These are phyloP conservation scores for Annulohypoxylon maeteangense DNA, from an alignment of 495 filamentous ascomycete species.

Conservation along the genomic window DNA sequence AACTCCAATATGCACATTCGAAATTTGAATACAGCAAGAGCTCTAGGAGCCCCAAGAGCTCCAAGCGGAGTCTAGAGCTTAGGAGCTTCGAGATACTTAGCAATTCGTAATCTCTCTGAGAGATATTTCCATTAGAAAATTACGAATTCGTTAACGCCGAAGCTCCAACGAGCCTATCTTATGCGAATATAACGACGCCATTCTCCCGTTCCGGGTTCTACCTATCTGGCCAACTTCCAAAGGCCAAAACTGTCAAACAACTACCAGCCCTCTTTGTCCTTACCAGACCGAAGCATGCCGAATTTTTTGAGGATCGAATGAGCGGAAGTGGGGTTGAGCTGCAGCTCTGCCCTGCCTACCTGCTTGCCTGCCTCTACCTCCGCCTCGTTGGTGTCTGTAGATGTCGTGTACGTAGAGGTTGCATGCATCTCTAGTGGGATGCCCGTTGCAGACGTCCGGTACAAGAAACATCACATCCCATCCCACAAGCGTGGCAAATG, in stretches of 20 bases:
- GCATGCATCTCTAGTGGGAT: conserved; percentile 37
- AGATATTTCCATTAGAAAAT: neutral
- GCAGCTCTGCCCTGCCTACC: conserved; percentile 25
- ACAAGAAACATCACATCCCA: conserved; percentile 16
- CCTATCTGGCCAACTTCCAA: neutral
- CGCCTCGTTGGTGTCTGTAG: conserved; percentile 20
- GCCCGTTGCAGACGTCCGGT: conserved; percentile 18
- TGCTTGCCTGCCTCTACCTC: conserved; percentile 9
- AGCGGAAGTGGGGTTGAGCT: conserved; percentile 32
- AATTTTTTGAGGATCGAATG: conserved; percentile 9
- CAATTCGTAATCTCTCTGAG: neutral
- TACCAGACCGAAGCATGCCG: conserved; percentile 30
- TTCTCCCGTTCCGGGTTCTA: neutral
- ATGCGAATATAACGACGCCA: neutral
- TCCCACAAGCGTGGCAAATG: conserved; percentile 24
- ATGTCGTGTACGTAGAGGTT: conserved; percentile 8
- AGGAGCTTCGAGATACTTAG: neutral
- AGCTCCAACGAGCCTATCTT: neutral
- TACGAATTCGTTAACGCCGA: neutral
- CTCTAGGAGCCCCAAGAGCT: conserved; percentile 19
- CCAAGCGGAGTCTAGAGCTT: conserved; percentile 7
- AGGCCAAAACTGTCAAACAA: neutral
- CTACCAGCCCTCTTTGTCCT: conserved; percentile 2
- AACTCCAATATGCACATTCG: neutral
- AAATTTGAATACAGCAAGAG: neutral